Conservation (phyloP, 139 green algal species). For the Ulvella scutata region DNA sequence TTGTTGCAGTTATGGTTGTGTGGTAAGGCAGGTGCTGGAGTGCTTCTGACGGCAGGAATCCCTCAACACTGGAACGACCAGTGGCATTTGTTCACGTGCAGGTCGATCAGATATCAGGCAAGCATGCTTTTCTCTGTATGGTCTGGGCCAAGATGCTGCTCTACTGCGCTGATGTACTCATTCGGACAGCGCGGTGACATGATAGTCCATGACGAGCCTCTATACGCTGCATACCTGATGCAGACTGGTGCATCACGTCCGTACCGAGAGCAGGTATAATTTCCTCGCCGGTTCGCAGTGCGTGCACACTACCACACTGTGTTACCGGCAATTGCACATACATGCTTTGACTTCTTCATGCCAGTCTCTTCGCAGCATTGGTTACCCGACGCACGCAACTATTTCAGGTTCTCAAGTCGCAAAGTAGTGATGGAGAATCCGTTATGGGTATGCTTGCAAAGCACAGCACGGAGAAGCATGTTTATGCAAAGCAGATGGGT, state of each 20-base stretch:
- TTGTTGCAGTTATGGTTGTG: too few relatives aligned
- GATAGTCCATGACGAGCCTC: conserved; percentile 35
- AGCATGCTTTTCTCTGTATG: conserved; percentile 11
- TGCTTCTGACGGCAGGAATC: too few relatives aligned
- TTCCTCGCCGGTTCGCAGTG: background rate
- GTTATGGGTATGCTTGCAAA: background rate
- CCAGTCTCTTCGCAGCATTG: background rate
- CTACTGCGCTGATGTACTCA: conserved; percentile 22
- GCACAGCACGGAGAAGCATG: conserved; percentile 8
- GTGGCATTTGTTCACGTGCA: too few relatives aligned
- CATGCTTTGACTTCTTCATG: background rate
- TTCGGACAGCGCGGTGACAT: conserved; percentile 22
- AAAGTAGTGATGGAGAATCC: background rate
- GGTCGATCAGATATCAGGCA: too few relatives aligned
- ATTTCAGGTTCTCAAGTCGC: background rate
- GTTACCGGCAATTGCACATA: background rate
- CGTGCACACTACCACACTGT: background rate
- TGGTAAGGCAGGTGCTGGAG: too few relatives aligned
- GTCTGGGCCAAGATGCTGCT: conserved; percentile 25
- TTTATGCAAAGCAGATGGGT: conserved; percentile 59
- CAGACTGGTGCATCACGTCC: conserved; percentile 16
- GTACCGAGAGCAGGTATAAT: conserved; percentile 8
- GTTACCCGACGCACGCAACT: background rate
- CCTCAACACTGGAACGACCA: too few relatives aligned
- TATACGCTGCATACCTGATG: conserved; percentile 38